phyloP scores from a whole-genome alignment of 352 stramenopile genomes.

The Pythium phragmiticola region DNA sequence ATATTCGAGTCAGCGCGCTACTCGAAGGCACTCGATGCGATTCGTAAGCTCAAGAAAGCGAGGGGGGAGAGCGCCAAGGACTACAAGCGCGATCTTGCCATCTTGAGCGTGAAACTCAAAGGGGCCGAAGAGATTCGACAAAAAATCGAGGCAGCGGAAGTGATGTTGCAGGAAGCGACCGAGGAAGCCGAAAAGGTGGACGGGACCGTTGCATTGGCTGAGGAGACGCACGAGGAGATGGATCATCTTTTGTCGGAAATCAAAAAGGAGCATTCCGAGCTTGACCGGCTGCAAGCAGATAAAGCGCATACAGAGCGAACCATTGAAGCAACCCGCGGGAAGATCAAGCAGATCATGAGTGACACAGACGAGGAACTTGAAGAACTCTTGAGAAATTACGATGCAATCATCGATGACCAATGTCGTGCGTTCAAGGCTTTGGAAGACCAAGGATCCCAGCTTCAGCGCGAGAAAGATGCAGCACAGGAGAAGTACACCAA shows the following conservation, averaged over 20 bases:
- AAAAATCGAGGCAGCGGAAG: constrained; percentile 49
- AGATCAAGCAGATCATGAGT: constrained; percentile 70
- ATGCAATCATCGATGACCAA: constrained; percentile 49
- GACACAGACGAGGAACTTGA: constrained; percentile 66
- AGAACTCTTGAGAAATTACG: constrained; percentile 52
- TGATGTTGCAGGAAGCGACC: constrained; percentile 39
- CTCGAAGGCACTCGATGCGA: constrained; percentile 97
- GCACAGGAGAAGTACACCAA: constrained; percentile 35
- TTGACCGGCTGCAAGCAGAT: constrained; percentile 41
- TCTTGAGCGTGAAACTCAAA: constrained; percentile 88
- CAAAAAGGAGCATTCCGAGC: constrained; percentile 28
- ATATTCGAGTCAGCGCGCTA: constrained; percentile 99
- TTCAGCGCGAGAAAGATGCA: constrained; percentile 31
- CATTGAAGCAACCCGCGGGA: constrained; percentile 38
- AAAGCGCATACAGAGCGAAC: constrained; percentile 39
- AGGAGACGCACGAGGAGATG: constrained; percentile 58
- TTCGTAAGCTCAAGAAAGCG: constrained; percentile 94
- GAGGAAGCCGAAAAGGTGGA: constrained; percentile 37
- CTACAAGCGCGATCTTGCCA: constrained; percentile 91
- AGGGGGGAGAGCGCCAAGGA: constrained; percentile 83
- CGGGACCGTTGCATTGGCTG: constrained; percentile 39
- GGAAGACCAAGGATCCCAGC: constrained; percentile 32
- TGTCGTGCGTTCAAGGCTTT: constrained; percentile 32
- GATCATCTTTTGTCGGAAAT: constrained; percentile 49
- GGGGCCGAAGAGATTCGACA: constrained; percentile 44